Evolutionary conservation across 2,329 filamentous ascomycete species (phyloP).

Genomic region (Stachybotrys echinatus): DNA sequence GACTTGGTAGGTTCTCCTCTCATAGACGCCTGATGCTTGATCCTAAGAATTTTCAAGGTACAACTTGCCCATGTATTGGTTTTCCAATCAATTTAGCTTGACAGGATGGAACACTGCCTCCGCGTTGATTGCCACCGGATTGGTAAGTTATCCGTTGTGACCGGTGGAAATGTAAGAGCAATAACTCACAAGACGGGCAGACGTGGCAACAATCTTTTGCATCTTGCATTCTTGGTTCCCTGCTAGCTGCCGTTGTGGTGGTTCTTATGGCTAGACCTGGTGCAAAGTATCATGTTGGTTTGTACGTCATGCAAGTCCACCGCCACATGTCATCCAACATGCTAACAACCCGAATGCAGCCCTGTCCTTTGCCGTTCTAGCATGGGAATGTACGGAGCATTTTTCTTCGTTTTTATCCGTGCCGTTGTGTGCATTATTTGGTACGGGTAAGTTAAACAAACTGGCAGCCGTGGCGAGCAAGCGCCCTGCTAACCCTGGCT

Average conservation of each 20-base stretch:
- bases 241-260: constrained; percentile 16
- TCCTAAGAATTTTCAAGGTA: constrained; percentile 3
- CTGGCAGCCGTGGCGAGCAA: no score
- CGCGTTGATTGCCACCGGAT: constrained; percentile 18
- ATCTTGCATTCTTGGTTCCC: constrained; percentile 16
- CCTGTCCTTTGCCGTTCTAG: constrained; percentile 20
- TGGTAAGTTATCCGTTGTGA: constrained; percentile 7
- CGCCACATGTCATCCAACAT: no score
- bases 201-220: constrained; percentile 21
- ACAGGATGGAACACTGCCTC: constrained; percentile 23
- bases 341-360: constrained; percentile 5
- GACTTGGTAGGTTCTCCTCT: constrained; percentile 14
- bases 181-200: no score
- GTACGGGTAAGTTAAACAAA: constrained; percentile 9
- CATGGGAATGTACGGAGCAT: constrained; percentile 26
- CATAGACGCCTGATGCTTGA: neutral
- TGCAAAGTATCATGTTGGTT: constrained; percentile 19
- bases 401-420: constrained; percentile 25
- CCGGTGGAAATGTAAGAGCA: no score
- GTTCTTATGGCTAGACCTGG: constrained; percentile 20
- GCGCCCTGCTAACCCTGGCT: no score
- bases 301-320: constrained; percentile 6
- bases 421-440: constrained; percentile 24
- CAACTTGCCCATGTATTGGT: constrained; percentile 21
- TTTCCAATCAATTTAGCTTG: constrained; percentile 18